Base-by-base conservation (phyloP, 2,329 filamentous ascomycete species). In the Aotearoamyces nothofagi region DNA sequence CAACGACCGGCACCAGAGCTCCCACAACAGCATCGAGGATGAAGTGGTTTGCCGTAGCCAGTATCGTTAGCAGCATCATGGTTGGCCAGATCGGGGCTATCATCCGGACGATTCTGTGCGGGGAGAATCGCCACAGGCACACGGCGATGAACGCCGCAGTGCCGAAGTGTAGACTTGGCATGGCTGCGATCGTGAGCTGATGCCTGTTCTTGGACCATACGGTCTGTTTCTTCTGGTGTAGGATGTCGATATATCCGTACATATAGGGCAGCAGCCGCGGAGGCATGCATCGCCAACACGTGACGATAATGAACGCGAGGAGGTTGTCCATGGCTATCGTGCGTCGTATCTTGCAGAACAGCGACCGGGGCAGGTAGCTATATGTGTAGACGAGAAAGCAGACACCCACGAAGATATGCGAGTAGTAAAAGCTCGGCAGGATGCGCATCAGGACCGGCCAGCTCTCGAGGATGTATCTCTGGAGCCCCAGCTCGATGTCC, bases 121-220 rank as follows among this genome's bases (percentile, higher is more conserved):
- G 57, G 7, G 55, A 55, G 38, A 54, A 61, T 5, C 41, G 50
- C 8, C 45, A 39, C 15, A 55, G 32, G 14, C 41, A 52, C 5
- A 52, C 41, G 3, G 48, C 51, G 9, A 57, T 41, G 31, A 54
- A 54, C 3, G 53, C 39, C 0, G 53, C 41, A 0, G 52, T 57
- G 16, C 58, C 60, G 34, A 61, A 63, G 36, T 63, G 60, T 9
- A 63, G 40, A 11, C 54, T 59, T 2, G 59, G 59, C 58, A 63
- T 63, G 15, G 59, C 60, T 0, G 58, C 59, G 33, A 61, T 60
- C 5, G 56, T 61, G 8, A 62, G 41, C 37, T 59, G 56, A 32
- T 58, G 60, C 12, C 48, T 47, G 36, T 62, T 63, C 30, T 59
- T 48, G 11, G 52, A 58, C 59, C 57, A 61, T 2, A 42, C 43